Evolutionary conservation across 2,329 filamentous ascomycete species (phyloP), one percentile per base, ranked within the genome.

Genomic region (Arthroderma sp.): DNA sequence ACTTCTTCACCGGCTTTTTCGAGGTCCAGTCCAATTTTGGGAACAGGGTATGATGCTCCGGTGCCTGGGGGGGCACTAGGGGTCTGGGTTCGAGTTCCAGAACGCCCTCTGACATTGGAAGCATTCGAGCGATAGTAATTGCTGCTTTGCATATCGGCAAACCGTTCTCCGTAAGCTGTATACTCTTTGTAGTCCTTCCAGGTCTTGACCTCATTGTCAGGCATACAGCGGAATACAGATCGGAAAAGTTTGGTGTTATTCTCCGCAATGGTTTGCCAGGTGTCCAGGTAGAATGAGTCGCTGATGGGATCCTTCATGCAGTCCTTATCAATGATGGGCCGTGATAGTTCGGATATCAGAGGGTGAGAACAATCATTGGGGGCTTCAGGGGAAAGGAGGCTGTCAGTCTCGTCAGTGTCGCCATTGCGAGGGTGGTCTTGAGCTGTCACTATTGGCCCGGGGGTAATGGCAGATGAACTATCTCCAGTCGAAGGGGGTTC

Each of bases 221-320:
- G 91, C 84, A 94, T 93, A 63, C 88, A 95, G 39, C 88, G 80
- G 69, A 98, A 98, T 6, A 98, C 89, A 49, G 83, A 79, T 30
- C 91, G 83, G 67, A 85, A 98, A 40, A 98, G 75, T 59, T 87
- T 89, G 3, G 91, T 98, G 61, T 98, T 98, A 68, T 96, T 96
- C 50, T 83, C 80, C 1, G 91, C 91, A 43, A 87, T 80, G 11
- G 79, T 74, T 52, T 82, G 80, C 93, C 93, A 98, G 1, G 85
- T 80, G 50, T 94, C 84, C 38, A 91, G 77, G 59, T 85, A 84
- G 64, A 98, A 98, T 1, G 74, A 69, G 44, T 85, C 75, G 47
- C 81, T 80, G 36, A 98, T 66, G 0, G 93, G 91, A 62, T 98
- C 91, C 10, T 74, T 77, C 87, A 98, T 98, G 65, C 89, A 96